phyloP scores from a whole-genome alignment of 2,329 filamentous ascomycete genomes.

The Xylaria sp. region DNA sequence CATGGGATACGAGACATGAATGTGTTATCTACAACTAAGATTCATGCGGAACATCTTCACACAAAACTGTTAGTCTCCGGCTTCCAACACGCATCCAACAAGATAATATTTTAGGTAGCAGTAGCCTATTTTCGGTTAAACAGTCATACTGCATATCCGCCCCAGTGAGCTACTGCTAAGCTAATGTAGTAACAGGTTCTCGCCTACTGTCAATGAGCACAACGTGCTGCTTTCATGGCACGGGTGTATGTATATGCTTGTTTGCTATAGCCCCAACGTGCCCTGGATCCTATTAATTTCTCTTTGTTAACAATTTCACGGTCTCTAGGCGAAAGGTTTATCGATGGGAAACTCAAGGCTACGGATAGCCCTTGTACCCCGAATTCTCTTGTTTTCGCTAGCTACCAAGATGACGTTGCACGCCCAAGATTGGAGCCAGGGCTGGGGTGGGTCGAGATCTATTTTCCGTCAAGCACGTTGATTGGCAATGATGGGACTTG shows the following conservation, averaged over 20 bases:
- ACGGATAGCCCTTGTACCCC: slow-evolving; percentile 1
- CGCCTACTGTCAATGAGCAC: neutral
- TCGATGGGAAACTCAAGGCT: neutral
- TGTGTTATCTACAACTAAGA: neutral
- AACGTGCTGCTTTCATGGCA: neutral
- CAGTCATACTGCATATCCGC: neutral
- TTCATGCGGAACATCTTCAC: slow-evolving; percentile 16
- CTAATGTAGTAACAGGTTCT: slow-evolving; percentile 3
- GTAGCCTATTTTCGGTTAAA: neutral
- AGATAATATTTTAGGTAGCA: neutral
- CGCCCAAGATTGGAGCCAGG: neutral
- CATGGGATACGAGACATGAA: slow-evolving; percentile 5
- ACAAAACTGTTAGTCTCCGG: slow-evolving; percentile 3
- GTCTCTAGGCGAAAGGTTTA: neutral
- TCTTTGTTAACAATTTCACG: neutral
- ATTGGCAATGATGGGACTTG: neutral
- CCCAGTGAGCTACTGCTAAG: neutral
- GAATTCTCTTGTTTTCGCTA: neutral
- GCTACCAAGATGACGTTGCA: slow-evolving; percentile 5
- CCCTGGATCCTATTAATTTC: neutral
- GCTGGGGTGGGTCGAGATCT: neutral
- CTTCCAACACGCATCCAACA: slow-evolving; percentile 13
- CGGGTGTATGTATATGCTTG: neutral
- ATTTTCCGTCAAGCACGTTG: neutral
- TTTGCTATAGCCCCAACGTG: neutral